A percentile compares a stretch with the other conserved stretches of the same genome.
Evolutionary conservation across 2,329 filamentous ascomycete genomes (phyloP).

Genomic region (Xylaria sp.): DNA sequence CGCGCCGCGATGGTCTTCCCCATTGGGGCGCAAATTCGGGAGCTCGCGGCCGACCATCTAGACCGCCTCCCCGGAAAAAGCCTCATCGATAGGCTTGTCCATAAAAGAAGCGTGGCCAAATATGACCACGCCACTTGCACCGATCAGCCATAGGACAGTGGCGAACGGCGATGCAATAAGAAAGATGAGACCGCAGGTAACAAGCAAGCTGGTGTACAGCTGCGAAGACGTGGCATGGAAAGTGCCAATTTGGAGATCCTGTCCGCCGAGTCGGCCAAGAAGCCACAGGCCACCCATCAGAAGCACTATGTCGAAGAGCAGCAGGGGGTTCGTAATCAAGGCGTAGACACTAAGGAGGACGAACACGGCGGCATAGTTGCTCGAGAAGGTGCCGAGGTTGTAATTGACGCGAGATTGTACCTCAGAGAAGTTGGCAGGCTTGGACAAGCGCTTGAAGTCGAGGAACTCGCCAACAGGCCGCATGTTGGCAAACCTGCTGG

Average conservation of each 20-base stretch:
- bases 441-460: slow-evolving; percentile 92
- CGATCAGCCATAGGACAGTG: slow-evolving; percentile 92
- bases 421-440: slow-evolving; percentile 88
- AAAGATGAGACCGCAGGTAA: slow-evolving; percentile 81
- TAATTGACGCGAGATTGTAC: slow-evolving; percentile 93
- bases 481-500: slow-evolving; percentile 87
- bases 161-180: slow-evolving; percentile 82
- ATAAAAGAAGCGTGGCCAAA: slow-evolving; percentile 92
- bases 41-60: slow-evolving; percentile 99
- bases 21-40: slow-evolving; percentile 89
- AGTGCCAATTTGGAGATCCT: slow-evolving; percentile 83
- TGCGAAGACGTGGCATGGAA: slow-evolving; percentile 86
- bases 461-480: slow-evolving; percentile 91
- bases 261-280: slow-evolving; percentile 86
- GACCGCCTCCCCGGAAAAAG: slow-evolving; percentile 99
- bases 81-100: slow-evolving; percentile 99
- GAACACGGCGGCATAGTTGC: slow-evolving; percentile 96
- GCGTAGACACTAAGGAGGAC: slow-evolving; percentile 96
- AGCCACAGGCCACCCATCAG: slow-evolving; percentile 85
- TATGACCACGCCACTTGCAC: slow-evolving; percentile 90
- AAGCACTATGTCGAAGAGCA: slow-evolving; percentile 92
- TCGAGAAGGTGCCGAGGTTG: slow-evolving; percentile 95
- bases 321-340: slow-evolving; percentile 80
- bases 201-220: slow-evolving; percentile 86
- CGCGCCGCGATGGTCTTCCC: slow-evolving; percentile 99